phyloP scores from a whole-genome alignment of 208 protist species.

The Trypanosoma platydactyli region DNA sequence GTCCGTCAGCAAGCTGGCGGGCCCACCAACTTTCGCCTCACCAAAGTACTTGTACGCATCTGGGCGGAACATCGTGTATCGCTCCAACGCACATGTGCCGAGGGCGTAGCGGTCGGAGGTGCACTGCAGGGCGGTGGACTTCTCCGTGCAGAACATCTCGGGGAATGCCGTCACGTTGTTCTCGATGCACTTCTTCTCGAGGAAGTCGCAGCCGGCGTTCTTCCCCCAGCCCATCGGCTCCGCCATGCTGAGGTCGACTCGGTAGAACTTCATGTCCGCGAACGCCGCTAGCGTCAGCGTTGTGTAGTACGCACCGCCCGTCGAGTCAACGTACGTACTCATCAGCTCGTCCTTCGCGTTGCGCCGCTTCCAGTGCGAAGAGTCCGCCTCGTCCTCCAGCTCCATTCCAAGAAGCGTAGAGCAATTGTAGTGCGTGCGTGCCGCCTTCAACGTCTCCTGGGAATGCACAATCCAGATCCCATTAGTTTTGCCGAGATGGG shows the following conservation, averaged over 20 bases:
- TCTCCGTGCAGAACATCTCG: conserved; percentile 36
- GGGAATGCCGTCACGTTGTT: conserved; percentile 25
- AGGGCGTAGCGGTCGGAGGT: conserved; percentile 28
- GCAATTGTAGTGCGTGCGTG: conserved; percentile 6
- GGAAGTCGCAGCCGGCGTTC: conserved; percentile 29
- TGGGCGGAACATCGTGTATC: neutral
- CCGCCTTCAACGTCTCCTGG: neutral
- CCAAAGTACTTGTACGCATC: neutral
- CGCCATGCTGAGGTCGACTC: conserved; percentile 28
- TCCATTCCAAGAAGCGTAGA: conserved; percentile 20
- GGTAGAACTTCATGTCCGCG: conserved; percentile 35
- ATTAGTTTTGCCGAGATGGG: neutral
- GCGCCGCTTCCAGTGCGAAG: conserved; percentile 32
- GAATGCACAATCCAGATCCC: neutral
- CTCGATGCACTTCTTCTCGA: conserved; percentile 29
- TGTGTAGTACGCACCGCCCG: conserved; percentile 29
- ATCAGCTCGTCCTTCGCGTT: conserved; percentile 45
- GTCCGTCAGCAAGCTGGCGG: neutral
- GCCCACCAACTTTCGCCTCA: neutral
- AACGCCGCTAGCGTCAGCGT: conserved; percentile 40
- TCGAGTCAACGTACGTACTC: neutral
- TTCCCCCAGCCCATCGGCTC: conserved; percentile 40
- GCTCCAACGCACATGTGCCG: conserved; percentile 3
- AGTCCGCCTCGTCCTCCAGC: conserved; percentile 27
- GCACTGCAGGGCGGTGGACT: conserved; percentile 22